Conservation (phyloP, 192 early-diverging fungal genomes). For the Diversispora epigaea region DNA sequence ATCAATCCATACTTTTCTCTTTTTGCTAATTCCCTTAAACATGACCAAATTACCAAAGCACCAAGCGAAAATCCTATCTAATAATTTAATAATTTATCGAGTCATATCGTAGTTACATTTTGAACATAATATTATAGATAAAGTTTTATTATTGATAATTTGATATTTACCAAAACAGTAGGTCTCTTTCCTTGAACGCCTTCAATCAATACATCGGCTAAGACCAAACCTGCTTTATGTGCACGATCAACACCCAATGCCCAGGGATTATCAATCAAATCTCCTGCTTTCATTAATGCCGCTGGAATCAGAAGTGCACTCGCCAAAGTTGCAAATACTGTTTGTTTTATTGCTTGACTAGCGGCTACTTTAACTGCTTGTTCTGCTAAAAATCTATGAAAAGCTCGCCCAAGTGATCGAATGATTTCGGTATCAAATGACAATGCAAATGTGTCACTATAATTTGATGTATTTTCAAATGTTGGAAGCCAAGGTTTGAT, state of each 20-base stretch:
- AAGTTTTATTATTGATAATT: background rate
- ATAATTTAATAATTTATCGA: background rate
- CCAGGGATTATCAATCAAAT: slow-evolving; percentile 65
- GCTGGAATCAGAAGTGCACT: slow-evolving; percentile 53
- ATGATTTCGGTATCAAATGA: slow-evolving; percentile 51
- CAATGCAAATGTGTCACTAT: slow-evolving; percentile 51
- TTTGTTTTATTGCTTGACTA: slow-evolving; percentile 47
- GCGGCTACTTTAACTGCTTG: slow-evolving; percentile 52
- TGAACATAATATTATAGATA: background rate
- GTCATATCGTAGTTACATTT: background rate
- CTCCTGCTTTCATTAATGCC: slow-evolving; percentile 50
- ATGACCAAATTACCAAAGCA: slow-evolving; percentile 57
- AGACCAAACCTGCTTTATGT: slow-evolving; percentile 54
- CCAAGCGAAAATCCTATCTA: slow-evolving; percentile 57
- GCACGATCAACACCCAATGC: slow-evolving; percentile 53
- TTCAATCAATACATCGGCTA: slow-evolving; percentile 56
- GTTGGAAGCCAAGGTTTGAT: slow-evolving; percentile 48
- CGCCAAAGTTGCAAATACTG: slow-evolving; percentile 53
- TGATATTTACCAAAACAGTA: slow-evolving; percentile 45
- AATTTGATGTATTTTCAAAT: slow-evolving; percentile 33
- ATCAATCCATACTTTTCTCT: slow-evolving; percentile 45
- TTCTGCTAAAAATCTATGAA: slow-evolving; percentile 50
- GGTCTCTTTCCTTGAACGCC: slow-evolving; percentile 59
- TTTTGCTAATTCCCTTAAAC: slow-evolving; percentile 50
- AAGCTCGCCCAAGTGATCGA: slow-evolving; percentile 48